Evolutionary conservation across 2,329 filamentous ascomycete genomes (phyloP).

Genomic region (Talaromyces atroroseus): DNA sequence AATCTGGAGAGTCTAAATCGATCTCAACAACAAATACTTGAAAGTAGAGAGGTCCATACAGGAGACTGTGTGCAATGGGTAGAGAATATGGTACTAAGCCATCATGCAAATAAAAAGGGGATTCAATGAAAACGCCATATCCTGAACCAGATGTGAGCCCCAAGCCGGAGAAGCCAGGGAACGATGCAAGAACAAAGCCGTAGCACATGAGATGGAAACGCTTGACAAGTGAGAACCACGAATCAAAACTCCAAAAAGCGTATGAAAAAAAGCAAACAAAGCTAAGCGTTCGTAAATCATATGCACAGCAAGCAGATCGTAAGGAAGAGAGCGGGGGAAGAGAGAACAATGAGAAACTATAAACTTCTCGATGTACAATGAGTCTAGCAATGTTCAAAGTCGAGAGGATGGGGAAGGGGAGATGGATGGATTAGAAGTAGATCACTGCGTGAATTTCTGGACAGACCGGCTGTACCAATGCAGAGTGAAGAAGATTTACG

Average conservation of each 20-base stretch:
- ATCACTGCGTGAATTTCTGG: background rate
- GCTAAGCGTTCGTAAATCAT: constrained; percentile 4
- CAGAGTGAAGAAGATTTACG: background rate
- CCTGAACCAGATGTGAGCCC: background rate
- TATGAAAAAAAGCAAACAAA: background rate
- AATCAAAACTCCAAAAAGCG: constrained; percentile 1
- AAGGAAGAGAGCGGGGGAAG: background rate
- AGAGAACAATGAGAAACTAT: background rate
- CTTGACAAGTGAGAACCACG: background rate
- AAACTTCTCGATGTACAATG: constrained; percentile 4
- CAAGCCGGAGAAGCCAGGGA: background rate
- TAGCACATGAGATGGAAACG: constrained; percentile 4
- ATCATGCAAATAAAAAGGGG: background rate
- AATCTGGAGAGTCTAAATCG: background rate
- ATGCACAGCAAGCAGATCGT: constrained; percentile 7
- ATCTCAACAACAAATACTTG: background rate
- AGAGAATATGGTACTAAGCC: background rate
- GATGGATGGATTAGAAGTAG: background rate
- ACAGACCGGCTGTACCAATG: constrained; percentile 13
- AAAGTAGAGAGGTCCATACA: background rate
- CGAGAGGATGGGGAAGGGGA: background rate
- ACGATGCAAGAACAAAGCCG: constrained; percentile 7
- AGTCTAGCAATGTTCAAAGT: constrained; percentile 1
- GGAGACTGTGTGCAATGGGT: too few relatives aligned
- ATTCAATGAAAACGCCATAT: background rate